These are phyloP conservation scores for Umbelopsis sp. DNA, from an alignment of 192 early-diverging fungal genomes.

Conservation along the genomic window DNA sequence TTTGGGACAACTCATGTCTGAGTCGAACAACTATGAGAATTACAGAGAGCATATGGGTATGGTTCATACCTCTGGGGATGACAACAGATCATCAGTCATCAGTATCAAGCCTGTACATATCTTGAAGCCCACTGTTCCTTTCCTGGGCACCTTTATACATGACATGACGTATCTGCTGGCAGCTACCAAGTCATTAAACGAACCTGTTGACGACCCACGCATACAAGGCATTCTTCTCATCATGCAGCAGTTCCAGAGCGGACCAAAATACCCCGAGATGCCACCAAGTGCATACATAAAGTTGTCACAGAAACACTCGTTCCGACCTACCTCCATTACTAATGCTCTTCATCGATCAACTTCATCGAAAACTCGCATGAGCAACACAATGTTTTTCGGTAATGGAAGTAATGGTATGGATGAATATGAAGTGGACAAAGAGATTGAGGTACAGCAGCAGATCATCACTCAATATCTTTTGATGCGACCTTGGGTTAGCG, in stretches of 20 bases:
- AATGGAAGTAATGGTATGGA: conserved; percentile 30
- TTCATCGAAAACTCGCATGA: conserved; percentile 22
- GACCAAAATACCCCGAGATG: conserved; percentile 54
- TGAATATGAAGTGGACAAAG: conserved; percentile 60
- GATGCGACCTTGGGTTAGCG: conserved; percentile 68
- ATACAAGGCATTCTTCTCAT: conserved; percentile 61
- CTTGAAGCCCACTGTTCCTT: conserved; percentile 67
- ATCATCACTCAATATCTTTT: conserved; percentile 73
- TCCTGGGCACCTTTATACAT: conserved; percentile 74
- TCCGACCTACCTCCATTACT: conserved; percentile 51
- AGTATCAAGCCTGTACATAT: conserved; percentile 22
- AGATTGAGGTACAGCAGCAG: conserved; percentile 56
- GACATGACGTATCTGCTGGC: conserved; percentile 77
- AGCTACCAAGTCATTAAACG: conserved; percentile 51
- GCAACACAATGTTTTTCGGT: neutral
- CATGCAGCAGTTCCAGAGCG: conserved; percentile 54
- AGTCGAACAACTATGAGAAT: conserved; percentile 70
- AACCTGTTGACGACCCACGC: conserved; percentile 45
- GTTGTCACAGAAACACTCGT: conserved; percentile 49
- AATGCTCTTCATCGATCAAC: conserved; percentile 48
- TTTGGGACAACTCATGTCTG: conserved; percentile 61
- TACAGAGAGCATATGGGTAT: conserved; percentile 62
- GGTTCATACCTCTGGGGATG: neutral
- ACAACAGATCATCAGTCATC: neutral
- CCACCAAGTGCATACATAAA: conserved; percentile 54